Conservation (phyloP, 2,329 filamentous ascomycete species). For the Pyrenophora teres region DNA sequence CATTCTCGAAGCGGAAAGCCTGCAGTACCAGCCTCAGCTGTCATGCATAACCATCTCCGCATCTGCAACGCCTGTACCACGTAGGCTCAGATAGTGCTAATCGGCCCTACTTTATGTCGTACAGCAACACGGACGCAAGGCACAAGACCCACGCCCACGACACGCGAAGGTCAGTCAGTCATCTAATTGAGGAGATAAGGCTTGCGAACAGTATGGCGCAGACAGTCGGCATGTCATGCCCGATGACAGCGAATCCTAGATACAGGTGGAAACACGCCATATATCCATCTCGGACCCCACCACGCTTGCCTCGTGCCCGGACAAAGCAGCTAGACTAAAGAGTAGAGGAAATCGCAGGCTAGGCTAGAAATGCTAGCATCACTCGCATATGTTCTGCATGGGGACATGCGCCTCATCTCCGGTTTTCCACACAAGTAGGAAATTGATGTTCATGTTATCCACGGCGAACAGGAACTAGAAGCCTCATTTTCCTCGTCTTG, state of each 20-base stretch:
- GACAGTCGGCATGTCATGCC: background rate
- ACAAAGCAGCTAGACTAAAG: no score
- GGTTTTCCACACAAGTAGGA: background rate
- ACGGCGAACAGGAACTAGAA: no score
- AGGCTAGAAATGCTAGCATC: background rate
- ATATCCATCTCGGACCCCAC: no score
- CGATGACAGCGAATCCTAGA: background rate
- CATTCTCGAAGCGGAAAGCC: constrained; percentile 1
- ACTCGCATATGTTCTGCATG: constrained; percentile 6
- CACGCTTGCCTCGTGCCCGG: no score
- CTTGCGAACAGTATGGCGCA: background rate
- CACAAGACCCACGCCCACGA: constrained; percentile 6
- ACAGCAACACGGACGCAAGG: constrained; percentile 15
- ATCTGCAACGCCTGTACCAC: constrained; percentile 7
- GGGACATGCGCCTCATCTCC: background rate
- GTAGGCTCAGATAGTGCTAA: constrained; percentile 5
- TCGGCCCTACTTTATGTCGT: constrained; percentile 16
- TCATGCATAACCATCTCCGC: constrained; percentile 6
- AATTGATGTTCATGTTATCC: no score
- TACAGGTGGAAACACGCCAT: no score
- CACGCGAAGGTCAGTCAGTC: background rate
- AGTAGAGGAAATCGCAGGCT: no score
- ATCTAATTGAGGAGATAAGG: constrained; percentile 2
- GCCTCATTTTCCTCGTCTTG: no score
- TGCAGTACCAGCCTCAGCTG: constrained; percentile 12